Base-by-base conservation (phyloP, 164 flowering plant genomes). In the Aristolochia californica region DNA sequence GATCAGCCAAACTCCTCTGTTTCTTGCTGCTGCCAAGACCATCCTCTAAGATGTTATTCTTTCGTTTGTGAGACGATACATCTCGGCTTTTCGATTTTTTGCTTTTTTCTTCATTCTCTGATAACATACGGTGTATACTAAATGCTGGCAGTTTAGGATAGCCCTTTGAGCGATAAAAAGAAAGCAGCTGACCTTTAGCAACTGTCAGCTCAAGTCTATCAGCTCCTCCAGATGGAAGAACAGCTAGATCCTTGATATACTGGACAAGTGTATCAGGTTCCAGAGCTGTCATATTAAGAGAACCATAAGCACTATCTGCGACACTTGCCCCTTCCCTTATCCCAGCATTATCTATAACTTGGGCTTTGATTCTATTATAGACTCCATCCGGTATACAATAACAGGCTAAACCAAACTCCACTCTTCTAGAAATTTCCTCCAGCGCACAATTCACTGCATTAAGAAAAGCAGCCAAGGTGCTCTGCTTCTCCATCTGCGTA, bases 351-450 rank as follows among this genome's bases (percentile, higher is more conserved):
- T 61, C 65, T 56, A 84, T 65, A 4, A 51, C 61, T 71, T 86
- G 95, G 20, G 67, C 62, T 66, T 74, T 75, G 12, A 84, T 54
- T 40, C 64, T 56, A 7, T 26, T 44, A 70, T 62, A 66, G 11
- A 57, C 70, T 49, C 78, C 86, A 38, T 74, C 67, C 0, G 78
- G 63, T 43, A 75, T 53, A 60, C 96, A 91, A 44, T 64, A 45
- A 63, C 98, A 91, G 0, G 93, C 64, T 43, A 91, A 58, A n/a
- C 87, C 88, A 69, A 73, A 71, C 81, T 78, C 82, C 14, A 80
- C 79, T 38, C 95, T 74, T 60, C 90, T 80, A 1, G 85, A 71
- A 50, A 77, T 75, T 75, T 88, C 98, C 27, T 78, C 83, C 72
- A 91, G 60, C 8, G 91, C 93, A 78, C 80, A 78, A 56, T 70